Evolutionary conservation across 768 basidiomycete species (phyloP).

Genomic region (Leccinum olivaceopallidum): DNA sequence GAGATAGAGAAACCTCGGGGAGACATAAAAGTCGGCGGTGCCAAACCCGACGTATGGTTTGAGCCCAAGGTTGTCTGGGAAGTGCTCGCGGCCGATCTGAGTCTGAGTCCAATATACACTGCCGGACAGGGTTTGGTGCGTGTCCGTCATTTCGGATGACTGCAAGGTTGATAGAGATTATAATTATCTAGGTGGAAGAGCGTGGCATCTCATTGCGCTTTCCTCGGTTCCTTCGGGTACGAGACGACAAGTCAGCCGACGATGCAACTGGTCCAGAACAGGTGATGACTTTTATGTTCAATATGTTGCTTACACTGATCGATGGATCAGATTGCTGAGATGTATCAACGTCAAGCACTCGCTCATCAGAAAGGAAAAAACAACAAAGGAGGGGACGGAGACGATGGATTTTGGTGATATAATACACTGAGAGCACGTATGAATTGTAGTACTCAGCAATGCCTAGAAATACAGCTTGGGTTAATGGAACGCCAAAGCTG

Average conservation of each 20-base stretch:
- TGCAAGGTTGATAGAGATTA: slow-evolving; percentile 3
- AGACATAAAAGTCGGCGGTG: slow-evolving; percentile 87
- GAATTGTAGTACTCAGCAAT: slow-evolving; percentile 17
- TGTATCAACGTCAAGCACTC: slow-evolving; percentile 88
- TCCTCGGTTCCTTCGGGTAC: slow-evolving; percentile 87
- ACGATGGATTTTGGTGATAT: slow-evolving; percentile 78
- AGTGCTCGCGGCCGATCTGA: slow-evolving; percentile 94
- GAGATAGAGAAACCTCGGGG: slow-evolving; percentile 69
- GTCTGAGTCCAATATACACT: slow-evolving; percentile 95
- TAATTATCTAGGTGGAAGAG: slow-evolving; percentile 62
- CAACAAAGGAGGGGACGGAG: slow-evolving; percentile 57
- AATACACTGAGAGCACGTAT: slow-evolving; percentile 12
- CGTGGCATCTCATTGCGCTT: slow-evolving; percentile 95
- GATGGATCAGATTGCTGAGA: slow-evolving; percentile 74
- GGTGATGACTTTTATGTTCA: slow-evolving; percentile 42
- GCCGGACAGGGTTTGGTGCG: slow-evolving; percentile 88
- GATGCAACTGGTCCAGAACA: slow-evolving; percentile 94
- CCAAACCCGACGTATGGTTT: slow-evolving; percentile 98
- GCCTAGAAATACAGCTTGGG: slow-evolving; percentile 7
- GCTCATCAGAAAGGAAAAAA: slow-evolving; percentile 76
- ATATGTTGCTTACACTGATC: slow-evolving; percentile 4
- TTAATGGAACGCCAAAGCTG: neutral
- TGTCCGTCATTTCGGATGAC: slow-evolving; percentile 9
- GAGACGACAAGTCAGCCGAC: slow-evolving; percentile 92
- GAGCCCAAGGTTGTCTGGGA: slow-evolving; percentile 99